Percentiles rank a stretch among this genome's conserved stretches.
Conservation (phyloP, 108 stramenopile genomes). For the Skeletonema tropicum region DNA sequence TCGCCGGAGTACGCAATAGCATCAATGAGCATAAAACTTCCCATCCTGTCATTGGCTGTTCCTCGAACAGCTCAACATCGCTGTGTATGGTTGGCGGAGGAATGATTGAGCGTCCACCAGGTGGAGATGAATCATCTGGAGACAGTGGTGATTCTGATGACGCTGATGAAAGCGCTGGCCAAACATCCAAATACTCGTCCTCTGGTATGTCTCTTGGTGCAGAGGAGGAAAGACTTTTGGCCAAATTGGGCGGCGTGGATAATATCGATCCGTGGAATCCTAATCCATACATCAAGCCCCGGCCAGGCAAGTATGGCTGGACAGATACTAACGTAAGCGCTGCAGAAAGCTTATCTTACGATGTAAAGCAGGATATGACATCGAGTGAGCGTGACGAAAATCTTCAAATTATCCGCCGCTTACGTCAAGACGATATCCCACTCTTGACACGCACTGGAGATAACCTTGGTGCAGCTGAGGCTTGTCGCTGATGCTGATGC, state of each 20-base stretch:
- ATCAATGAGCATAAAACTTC: background rate
- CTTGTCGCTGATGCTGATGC: slow-evolving; percentile 66
- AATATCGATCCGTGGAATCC: slow-evolving; percentile 75
- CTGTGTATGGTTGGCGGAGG: slow-evolving; percentile 38
- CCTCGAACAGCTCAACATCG: slow-evolving; percentile 3
- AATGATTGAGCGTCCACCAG: slow-evolving; percentile 32
- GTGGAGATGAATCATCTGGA: slow-evolving; percentile 9
- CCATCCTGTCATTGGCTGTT: background rate
- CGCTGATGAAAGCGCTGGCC: background rate
- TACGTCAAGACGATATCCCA: slow-evolving; percentile 63
- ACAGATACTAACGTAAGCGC: slow-evolving; percentile 18
- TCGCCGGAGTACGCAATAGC: background rate
- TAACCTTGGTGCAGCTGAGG: slow-evolving; percentile 52
- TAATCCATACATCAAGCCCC: slow-evolving; percentile 83
- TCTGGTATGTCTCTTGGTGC: slow-evolving; percentile 1
- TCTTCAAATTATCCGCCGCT: slow-evolving; percentile 66
- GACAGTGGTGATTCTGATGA: slow-evolving; percentile 13
- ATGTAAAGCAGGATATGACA: slow-evolving; percentile 60
- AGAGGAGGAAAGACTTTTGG: slow-evolving; percentile 12
- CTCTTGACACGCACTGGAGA: slow-evolving; percentile 59
- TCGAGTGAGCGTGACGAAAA: slow-evolving; percentile 76
- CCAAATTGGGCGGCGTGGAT: slow-evolving; percentile 9
- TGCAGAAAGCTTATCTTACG: background rate
- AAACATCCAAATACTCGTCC: background rate
- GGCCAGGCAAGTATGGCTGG: slow-evolving; percentile 71